phyloP scores from a whole-genome alignment of 164 flowering plant genomes.

The Liquidambar formosana region DNA sequence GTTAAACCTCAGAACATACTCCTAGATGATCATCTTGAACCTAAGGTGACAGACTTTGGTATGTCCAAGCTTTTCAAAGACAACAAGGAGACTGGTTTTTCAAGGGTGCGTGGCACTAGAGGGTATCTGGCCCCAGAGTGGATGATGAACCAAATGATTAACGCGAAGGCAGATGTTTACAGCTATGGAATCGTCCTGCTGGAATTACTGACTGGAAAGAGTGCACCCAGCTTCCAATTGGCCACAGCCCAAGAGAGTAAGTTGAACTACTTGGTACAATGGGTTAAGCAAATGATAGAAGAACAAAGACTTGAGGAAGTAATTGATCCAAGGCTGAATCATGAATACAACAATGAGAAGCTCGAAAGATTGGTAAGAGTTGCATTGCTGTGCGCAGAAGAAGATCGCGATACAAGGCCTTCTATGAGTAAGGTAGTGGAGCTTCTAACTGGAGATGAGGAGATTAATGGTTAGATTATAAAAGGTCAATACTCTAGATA shows the following conservation, averaged over 20 bases:
- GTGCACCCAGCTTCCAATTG: not conserved
- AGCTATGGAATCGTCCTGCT: slow-evolving; percentile 26
- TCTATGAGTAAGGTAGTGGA: too few species aligned
- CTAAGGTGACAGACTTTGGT: not conserved
- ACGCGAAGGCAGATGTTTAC: slow-evolving; percentile 22
- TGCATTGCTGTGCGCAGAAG: not conserved
- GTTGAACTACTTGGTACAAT: not conserved
- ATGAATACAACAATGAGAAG: too few species aligned
- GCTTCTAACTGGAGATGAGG: too few species aligned
- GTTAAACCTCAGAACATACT: slow-evolving; percentile 23
- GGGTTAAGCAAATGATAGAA: not conserved
- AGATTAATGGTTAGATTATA: too few species aligned
- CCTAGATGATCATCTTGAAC: not conserved
- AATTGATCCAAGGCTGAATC: too few species aligned
- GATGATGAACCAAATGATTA: slow-evolving; percentile 11
- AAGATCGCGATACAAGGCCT: not conserved
- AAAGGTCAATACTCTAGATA: too few species aligned
- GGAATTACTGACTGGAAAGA: slow-evolving; percentile 15
- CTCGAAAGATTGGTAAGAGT: not conserved
- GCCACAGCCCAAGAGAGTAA: not conserved
- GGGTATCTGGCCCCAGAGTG: slow-evolving; percentile 26
- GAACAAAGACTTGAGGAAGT: not conserved
- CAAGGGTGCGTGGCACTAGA: slow-evolving; percentile 19
- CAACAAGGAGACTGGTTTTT: not conserved
- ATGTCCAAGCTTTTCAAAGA: not conserved